Conservation (phyloP, 495 filamentous ascomycete genomes). For the Staphylotrichum longicolle region DNA sequence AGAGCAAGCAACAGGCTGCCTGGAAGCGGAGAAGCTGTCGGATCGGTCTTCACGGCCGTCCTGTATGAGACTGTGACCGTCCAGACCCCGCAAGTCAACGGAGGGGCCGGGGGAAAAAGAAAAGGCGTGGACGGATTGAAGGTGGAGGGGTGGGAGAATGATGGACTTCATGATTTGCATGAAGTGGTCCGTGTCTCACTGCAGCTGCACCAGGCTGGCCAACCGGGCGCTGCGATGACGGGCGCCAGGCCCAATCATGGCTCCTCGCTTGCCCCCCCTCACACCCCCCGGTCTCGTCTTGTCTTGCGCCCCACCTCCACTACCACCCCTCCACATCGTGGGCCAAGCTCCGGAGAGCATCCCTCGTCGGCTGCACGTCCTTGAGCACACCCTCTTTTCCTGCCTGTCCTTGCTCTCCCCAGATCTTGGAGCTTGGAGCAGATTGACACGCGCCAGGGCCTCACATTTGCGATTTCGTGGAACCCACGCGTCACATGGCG, state of each 20-base stretch:
- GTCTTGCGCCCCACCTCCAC: slow-evolving; percentile 17
- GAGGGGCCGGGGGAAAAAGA: not conserved
- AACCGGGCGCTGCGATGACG: not conserved
- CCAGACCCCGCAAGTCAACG: not conserved
- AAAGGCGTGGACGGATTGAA: slow-evolving; percentile 9
- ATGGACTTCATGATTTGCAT: slow-evolving; percentile 27
- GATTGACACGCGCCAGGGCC: slow-evolving; percentile 8
- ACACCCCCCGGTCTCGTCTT: slow-evolving; percentile 11
- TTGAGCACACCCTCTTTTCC: slow-evolving; percentile 31
- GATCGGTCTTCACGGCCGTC: no score
- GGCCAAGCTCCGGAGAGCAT: slow-evolving; percentile 23
- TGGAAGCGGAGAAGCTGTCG: no score
- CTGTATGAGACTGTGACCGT: not conserved
- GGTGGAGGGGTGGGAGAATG: not conserved
- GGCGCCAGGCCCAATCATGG: slow-evolving; percentile 7
- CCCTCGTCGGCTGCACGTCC: slow-evolving; percentile 20
- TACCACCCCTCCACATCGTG: slow-evolving; percentile 20
- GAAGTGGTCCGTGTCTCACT: slow-evolving; percentile 32
- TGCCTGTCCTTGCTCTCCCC: slow-evolving; percentile 28
- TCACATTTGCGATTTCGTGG: slow-evolving; percentile 11
- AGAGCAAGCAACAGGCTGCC: no score
- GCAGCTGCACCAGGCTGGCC: slow-evolving; percentile 22
- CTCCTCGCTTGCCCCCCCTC: slow-evolving; percentile 6
- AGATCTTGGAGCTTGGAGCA: slow-evolving; percentile 15
- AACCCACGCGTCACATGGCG: slow-evolving; percentile 31